Percentiles rank a stretch among this genome's conserved stretches.
Conservation (phyloP, 352 stramenopile genomes). For the Pythium dissimile region DNA sequence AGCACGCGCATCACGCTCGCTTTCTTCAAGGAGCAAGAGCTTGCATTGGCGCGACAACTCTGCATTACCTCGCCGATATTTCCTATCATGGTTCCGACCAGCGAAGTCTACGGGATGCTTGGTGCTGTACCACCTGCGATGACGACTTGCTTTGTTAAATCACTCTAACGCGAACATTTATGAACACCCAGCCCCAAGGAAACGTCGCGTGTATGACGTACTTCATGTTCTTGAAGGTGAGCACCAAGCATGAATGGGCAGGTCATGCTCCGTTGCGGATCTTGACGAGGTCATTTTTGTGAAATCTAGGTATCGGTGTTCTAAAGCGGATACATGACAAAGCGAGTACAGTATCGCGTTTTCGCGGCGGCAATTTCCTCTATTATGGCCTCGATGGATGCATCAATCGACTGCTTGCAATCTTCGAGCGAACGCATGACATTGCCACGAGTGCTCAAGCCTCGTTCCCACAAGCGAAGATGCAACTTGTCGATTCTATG, state of each 20-base stretch:
- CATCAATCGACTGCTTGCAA: slow-evolving; percentile 39
- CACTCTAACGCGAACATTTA: not conserved
- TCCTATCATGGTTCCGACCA: slow-evolving; percentile 47
- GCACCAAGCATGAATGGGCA: not conserved
- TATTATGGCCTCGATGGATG: slow-evolving; percentile 50
- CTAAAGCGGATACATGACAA: slow-evolving; percentile 49
- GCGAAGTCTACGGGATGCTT: slow-evolving; percentile 67
- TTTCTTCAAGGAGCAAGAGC: slow-evolving; percentile 69
- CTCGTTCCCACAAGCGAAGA: not conserved
- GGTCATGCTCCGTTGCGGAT: not conserved
- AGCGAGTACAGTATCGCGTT: slow-evolving; percentile 28
- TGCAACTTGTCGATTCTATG: slow-evolving; percentile 33
- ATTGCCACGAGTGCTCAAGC: not conserved
- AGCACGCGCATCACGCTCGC: slow-evolving; percentile 50
- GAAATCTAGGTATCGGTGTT: slow-evolving; percentile 44
- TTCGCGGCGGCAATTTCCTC: slow-evolving; percentile 37
- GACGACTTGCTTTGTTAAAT: not conserved
- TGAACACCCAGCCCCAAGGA: slow-evolving; percentile 45
- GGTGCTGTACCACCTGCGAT: slow-evolving; percentile 22
- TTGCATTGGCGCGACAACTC: slow-evolving; percentile 18
- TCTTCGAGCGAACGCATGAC: slow-evolving; percentile 9
- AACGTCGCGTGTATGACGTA: slow-evolving; percentile 74
- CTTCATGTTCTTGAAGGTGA: slow-evolving; percentile 77
- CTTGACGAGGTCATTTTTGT: not conserved
- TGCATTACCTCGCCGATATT: slow-evolving; percentile 19